These are phyloP conservation scores for Pulveroboletus ravenelii DNA, from an alignment of 768 basidiomycete species.

Conservation along the genomic window DNA sequence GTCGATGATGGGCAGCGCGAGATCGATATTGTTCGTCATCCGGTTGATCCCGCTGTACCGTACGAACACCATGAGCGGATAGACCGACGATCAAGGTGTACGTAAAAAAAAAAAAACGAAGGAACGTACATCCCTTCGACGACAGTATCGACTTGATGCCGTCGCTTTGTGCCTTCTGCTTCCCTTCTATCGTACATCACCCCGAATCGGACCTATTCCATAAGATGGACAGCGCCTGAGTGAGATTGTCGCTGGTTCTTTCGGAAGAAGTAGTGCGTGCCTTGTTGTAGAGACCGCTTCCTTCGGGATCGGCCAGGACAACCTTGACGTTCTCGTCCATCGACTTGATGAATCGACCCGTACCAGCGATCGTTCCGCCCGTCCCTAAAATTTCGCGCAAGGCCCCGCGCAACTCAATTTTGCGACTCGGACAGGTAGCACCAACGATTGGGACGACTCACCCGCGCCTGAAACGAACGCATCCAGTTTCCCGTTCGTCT, in stretches of 20 bases:
- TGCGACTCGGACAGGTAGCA: not conserved
- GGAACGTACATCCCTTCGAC: slow-evolving; percentile 79
- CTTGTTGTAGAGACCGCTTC: slow-evolving; percentile 94
- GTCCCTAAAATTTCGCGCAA: slow-evolving; percentile 62
- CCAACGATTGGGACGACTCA: slow-evolving; percentile 20
- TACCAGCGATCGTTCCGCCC: slow-evolving; percentile 90
- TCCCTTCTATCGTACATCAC: slow-evolving; percentile 96
- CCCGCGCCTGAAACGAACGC: slow-evolving; percentile 92
- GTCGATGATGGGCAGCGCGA: slow-evolving; percentile 80
- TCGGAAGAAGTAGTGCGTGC: slow-evolving; percentile 30
- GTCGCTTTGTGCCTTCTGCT: slow-evolving; percentile 86
- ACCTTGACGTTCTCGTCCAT: slow-evolving; percentile 63
- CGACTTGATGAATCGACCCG: slow-evolving; percentile 73
- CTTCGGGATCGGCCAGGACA: slow-evolving; percentile 86
- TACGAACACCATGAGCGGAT: no score
- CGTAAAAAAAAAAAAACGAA: not conserved
- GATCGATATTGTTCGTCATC: slow-evolving; percentile 82
- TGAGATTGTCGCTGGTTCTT: not conserved
- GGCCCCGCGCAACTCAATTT: not conserved
- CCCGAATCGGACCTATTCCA: slow-evolving; percentile 69
- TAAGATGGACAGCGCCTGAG: not conserved
- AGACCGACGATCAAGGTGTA: no score
- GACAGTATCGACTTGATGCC: slow-evolving; percentile 94
- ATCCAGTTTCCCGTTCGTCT: slow-evolving; percentile 76
- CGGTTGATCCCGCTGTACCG: slow-evolving; percentile 81